Conservation (phyloP, 768 basidiomycete species). For the Tricholoma saponaceum region DNA sequence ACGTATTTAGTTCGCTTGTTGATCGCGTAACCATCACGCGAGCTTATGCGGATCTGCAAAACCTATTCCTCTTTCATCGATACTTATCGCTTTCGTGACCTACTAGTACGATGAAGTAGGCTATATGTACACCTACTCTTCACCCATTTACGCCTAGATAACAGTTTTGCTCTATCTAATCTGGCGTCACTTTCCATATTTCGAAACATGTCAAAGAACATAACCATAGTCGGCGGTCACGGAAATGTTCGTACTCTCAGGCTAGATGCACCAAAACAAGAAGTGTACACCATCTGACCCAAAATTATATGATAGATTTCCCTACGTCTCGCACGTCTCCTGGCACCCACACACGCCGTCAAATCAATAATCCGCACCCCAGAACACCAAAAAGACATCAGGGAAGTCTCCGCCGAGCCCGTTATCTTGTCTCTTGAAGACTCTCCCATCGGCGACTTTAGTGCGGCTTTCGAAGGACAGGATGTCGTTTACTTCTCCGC, state of each 20-base stretch:
- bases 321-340: slow-evolving; percentile 46
- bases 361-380: slow-evolving; percentile 53
- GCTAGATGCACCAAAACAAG: too few species aligned
- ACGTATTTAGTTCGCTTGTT: too few species aligned
- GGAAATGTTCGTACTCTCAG: too few species aligned
- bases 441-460: slow-evolving; percentile 40
- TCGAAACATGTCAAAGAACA: slow-evolving; percentile 39
- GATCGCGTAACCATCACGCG: too few species aligned
- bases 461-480: slow-evolving; percentile 36
- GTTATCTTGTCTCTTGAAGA: slow-evolving; percentile 56
- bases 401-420: slow-evolving; percentile 36
- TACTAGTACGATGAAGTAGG: too few species aligned
- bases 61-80: too few species aligned
- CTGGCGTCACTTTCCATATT: too few species aligned
- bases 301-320: slow-evolving; percentile 35
- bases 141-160: too few species aligned
- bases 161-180: too few species aligned
- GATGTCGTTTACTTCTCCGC: slow-evolving; percentile 45
- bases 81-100: too few species aligned
- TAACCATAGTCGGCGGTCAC: slow-evolving; percentile 52
- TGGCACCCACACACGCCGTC: slow-evolving; percentile 40
- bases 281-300: background rate
- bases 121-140: too few species aligned
- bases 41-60: too few species aligned
- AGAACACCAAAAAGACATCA: slow-evolving; percentile 45